phyloP scores from a whole-genome alignment of 2,329 filamentous ascomycete genomes.

The Beauveria pseudobassiana region DNA sequence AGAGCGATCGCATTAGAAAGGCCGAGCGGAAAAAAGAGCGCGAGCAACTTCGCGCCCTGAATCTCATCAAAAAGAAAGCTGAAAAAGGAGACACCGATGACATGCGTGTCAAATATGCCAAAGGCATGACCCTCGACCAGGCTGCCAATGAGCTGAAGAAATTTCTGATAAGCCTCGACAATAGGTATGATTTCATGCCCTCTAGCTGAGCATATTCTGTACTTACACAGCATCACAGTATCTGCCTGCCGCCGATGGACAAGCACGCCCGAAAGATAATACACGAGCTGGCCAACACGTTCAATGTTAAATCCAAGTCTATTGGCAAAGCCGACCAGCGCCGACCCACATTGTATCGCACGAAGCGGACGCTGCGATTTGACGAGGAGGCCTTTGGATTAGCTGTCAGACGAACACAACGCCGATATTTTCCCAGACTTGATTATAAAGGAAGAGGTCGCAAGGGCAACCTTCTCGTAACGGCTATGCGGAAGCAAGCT shows the following conservation, averaged over 20 bases:
- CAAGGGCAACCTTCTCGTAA: constrained; percentile 20
- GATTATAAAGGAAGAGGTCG: constrained; percentile 33
- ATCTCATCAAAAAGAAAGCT: constrained; percentile 53
- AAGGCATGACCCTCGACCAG: constrained; percentile 63
- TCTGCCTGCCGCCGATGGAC: constrained; percentile 68
- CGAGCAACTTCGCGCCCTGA: constrained; percentile 59
- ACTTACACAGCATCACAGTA: constrained; percentile 46
- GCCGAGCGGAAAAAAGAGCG: constrained; percentile 61
- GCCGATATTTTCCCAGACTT: constrained; percentile 48
- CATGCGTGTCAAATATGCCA: constrained; percentile 62
- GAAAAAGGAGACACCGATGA: constrained; percentile 48
- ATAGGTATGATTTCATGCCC: constrained; percentile 41
- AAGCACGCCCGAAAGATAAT: constrained; percentile 68
- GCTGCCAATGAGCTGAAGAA: constrained; percentile 63
- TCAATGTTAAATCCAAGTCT: constrained; percentile 80
- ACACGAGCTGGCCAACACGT: constrained; percentile 67
- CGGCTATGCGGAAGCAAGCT: constrained; percentile 40
- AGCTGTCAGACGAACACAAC: constrained; percentile 37
- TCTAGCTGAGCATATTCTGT: background rate
- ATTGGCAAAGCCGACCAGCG: constrained; percentile 64
- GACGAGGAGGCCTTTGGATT: constrained; percentile 47
- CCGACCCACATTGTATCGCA: constrained; percentile 72
- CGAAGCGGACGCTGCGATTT: constrained; percentile 55
- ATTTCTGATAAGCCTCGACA: constrained; percentile 59
- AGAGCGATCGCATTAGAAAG: constrained; percentile 65